Evolutionary conservation across 306 rosid species (phyloP), one percentile per base, ranked within the genome.

Genomic region (Malus orientalis): DNA sequence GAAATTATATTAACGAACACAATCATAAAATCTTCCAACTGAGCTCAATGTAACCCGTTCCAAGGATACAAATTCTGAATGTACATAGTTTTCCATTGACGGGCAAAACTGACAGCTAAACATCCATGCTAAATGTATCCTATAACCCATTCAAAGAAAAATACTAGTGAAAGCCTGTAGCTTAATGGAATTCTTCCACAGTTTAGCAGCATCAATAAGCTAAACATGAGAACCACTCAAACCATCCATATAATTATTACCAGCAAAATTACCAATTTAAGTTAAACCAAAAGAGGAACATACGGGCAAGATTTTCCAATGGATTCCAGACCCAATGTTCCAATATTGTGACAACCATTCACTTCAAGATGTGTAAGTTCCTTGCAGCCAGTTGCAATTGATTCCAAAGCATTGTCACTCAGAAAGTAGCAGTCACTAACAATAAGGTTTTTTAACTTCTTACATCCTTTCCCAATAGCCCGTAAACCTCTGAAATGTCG

Each of bases 341-440:
- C 96, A 62, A 96, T 89, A 75, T 92, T 89, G 86, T 92, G 99
- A 87, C 99, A 96, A 44, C 99, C 99, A 64, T 96, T 91, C 76
- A 96, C 91, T 86, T 92, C 97, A 60, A 96, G 97, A 83, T 96
- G 92, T 60, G 89, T 89, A 33, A 96, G 98, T 78, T 86, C 93
- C 88, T 92, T 81, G 83, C 99, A 96, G 74, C 99, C 98, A 59
- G 69, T 75, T 53, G 98, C 97, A 88, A 96, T 91, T 82, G 93
- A 90, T 81, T 96, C 97, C 91, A 96, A 87, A 51, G 97, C 95
- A 78, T 78, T 92, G 84, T 91, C 98, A 71, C 91, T 89, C 83
- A 96, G 85, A 81, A 87, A 88, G 88, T 87, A 91, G 82, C 99
- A 92, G 82, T 96, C 99, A 60, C 94, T 90, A 65, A 92, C 78